These are phyloP conservation scores for Ascoidea tarda DNA, from an alignment of 805 yeast species.

Conservation along the genomic window DNA sequence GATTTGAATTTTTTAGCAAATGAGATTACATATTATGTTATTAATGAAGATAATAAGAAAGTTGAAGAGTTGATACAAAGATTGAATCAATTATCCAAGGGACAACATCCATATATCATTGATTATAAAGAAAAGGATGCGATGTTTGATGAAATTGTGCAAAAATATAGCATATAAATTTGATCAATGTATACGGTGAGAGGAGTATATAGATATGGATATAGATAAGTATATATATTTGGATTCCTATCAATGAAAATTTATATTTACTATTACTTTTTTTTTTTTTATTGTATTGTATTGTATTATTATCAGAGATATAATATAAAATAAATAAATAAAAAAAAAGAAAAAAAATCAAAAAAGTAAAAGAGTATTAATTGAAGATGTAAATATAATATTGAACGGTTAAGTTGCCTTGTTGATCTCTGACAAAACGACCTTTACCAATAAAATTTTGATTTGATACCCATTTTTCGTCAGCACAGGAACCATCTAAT, in stretches of 20 bases:
- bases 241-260: background rate
- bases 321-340: too few relatives aligned
- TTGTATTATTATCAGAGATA: too few relatives aligned
- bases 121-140: slow-evolving; percentile 49
- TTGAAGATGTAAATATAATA: slow-evolving; percentile 26
- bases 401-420: slow-evolving; percentile 36
- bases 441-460: slow-evolving; percentile 45
- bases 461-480: slow-evolving; percentile 35
- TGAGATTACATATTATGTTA: slow-evolving; percentile 48
- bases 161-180: slow-evolving; percentile 18
- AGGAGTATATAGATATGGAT: background rate
- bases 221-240: too few relatives aligned
- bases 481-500: slow-evolving; percentile 27
- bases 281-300: too few relatives aligned
- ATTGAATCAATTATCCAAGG: slow-evolving; percentile 28
- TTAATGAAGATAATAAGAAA: slow-evolving; percentile 33
- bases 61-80: slow-evolving; percentile 27
- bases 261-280: too few relatives aligned
- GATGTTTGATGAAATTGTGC: slow-evolving; percentile 61
- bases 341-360: too few relatives aligned
- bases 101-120: slow-evolving; percentile 33
- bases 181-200: too few relatives aligned
- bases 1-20: slow-evolving; percentile 40
- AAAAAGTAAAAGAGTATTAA: background rate
- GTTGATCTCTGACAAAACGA: slow-evolving; percentile 34